Percentiles rank a stretch among this genome's conserved stretches.
Evolutionary conservation across 1,284 basidiomycete species (phyloP).

Genomic region (Pseudozyma sp.): DNA sequence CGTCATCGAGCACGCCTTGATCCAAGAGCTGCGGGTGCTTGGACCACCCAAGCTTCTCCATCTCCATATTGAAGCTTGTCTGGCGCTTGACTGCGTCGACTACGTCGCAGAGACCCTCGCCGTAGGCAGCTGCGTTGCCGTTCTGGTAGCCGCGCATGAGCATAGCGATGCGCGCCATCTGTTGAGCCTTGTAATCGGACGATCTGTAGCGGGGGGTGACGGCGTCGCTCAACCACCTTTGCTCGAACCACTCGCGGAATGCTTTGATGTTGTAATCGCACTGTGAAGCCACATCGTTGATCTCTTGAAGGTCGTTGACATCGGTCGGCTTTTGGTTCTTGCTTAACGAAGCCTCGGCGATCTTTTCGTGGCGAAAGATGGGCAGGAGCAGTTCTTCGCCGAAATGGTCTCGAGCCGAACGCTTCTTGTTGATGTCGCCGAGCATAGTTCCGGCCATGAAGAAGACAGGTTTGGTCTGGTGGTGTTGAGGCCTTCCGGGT

Average conservation of each 20-base stretch:
- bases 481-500: slow-evolving; percentile 8
- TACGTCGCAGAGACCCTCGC: slow-evolving; percentile 41
- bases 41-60: slow-evolving; percentile 49
- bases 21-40: slow-evolving; percentile 30
- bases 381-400: slow-evolving; percentile 29
- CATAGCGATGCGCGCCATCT: slow-evolving; percentile 37
- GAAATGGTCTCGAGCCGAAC: slow-evolving; percentile 22
- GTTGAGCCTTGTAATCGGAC: slow-evolving; percentile 19
- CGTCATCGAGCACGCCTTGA: slow-evolving; percentile 25
- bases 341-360: slow-evolving; percentile 11
- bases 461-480: slow-evolving; percentile 7
- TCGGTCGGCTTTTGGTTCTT: slow-evolving; percentile 9
- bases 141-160: slow-evolving; percentile 41
- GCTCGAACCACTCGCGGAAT: slow-evolving; percentile 39
- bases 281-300: slow-evolving; percentile 13
- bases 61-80: slow-evolving; percentile 44
- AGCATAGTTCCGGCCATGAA: slow-evolving; percentile 50
- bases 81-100: slow-evolving; percentile 49
- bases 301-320: slow-evolving; percentile 12
- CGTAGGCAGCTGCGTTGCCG: slow-evolving; percentile 43
- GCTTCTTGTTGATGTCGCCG: slow-evolving; percentile 13
- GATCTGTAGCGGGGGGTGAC: slow-evolving; percentile 21
- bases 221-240: slow-evolving; percentile 18
- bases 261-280: slow-evolving; percentile 29
- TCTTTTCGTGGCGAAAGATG: slow-evolving; percentile 37